These are phyloP conservation scores for Aspergillus viridinutans DNA, from an alignment of 2,329 filamentous ascomycete species.

Conservation along the genomic window DNA sequence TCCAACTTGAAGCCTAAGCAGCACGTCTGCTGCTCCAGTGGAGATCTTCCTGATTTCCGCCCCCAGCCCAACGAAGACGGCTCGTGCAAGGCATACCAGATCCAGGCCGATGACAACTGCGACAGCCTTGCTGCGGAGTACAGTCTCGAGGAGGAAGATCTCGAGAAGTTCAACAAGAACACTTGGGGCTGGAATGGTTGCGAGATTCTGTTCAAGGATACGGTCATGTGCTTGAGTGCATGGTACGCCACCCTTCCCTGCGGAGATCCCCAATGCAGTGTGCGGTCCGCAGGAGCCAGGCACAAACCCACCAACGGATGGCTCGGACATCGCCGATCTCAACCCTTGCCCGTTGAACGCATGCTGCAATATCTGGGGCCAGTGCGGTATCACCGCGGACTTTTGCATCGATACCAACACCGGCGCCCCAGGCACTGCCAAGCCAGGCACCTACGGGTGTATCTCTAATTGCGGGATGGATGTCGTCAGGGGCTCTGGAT, in stretches of 20 bases:
- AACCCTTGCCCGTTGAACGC: conserved; percentile 47
- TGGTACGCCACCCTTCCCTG: conserved; percentile 41
- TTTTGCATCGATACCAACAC: conserved; percentile 38
- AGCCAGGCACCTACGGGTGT: conserved; percentile 33
- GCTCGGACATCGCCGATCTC: conserved; percentile 31
- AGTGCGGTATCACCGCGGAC: conserved; percentile 42
- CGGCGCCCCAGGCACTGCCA: conserved; percentile 37
- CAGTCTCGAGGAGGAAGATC: conserved; percentile 14
- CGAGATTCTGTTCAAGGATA: conserved; percentile 20
- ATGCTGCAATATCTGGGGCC: conserved; percentile 44
- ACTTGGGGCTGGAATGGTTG: conserved; percentile 44
- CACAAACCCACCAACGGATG: conserved; percentile 28
- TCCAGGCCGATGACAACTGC: conserved; percentile 32
- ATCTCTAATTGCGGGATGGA: conserved; percentile 42
- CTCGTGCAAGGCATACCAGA: conserved; percentile 30
- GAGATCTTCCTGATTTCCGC: conserved; percentile 30
- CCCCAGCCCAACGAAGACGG: conserved; percentile 34
- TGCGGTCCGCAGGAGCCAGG: conserved; percentile 46
- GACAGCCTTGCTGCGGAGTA: conserved; percentile 1
- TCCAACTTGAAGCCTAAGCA: conserved; percentile 30
- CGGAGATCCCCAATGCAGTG: conserved; percentile 32
- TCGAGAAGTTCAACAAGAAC: conserved; percentile 36
- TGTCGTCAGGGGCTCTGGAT: conserved; percentile 24
- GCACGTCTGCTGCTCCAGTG: conserved; percentile 34
- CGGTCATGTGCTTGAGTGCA: conserved; percentile 40